These are phyloP conservation scores for Nigrospora oryzae DNA, from an alignment of 2,329 filamentous ascomycete genomes.

Conservation along the genomic window DNA sequence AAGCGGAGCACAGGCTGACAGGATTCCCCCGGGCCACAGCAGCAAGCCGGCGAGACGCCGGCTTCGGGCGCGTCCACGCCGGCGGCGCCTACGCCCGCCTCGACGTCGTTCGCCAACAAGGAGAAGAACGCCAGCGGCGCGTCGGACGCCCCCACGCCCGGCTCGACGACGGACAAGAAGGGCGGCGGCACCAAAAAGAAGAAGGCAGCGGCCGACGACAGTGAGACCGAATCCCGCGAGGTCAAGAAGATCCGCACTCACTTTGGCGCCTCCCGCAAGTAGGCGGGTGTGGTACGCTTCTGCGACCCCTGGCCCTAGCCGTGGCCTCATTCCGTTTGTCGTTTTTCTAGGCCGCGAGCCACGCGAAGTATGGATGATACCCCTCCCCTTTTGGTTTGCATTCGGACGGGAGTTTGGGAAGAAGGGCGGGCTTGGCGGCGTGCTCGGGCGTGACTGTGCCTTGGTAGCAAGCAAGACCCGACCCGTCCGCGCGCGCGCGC, in stretches of 20 bases:
- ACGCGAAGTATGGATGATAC: not conserved
- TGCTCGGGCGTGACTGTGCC: too few relatives aligned
- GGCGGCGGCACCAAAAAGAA: slow-evolving; percentile 37
- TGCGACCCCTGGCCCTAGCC: not conserved
- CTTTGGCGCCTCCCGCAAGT: slow-evolving; percentile 47
- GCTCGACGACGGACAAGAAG: slow-evolving; percentile 38
- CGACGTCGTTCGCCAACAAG: slow-evolving; percentile 38
- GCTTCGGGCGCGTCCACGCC: slow-evolving; percentile 34
- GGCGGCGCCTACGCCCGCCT: slow-evolving; percentile 44
- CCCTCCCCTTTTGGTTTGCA: not conserved
- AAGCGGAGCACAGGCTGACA: not conserved
- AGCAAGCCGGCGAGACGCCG: slow-evolving; percentile 33
- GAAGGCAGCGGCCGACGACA: slow-evolving; percentile 47
- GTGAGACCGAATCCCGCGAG: slow-evolving; percentile 47
- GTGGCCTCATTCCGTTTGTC: too few relatives aligned
- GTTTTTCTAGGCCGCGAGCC: too few relatives aligned
- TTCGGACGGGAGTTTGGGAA: not conserved
- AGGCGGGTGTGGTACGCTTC: not conserved
- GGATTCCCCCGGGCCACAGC: slow-evolving; percentile 3
- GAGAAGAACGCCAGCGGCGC: slow-evolving; percentile 29
- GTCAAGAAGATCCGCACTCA: slow-evolving; percentile 49
- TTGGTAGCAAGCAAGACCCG: too few relatives aligned
- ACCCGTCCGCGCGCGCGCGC: too few relatives aligned
- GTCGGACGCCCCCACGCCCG: slow-evolving; percentile 47
- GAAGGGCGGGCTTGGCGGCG: not conserved